Evolutionary conservation across 208 protist species (phyloP).

Genomic region (Phytomonas francai): DNA sequence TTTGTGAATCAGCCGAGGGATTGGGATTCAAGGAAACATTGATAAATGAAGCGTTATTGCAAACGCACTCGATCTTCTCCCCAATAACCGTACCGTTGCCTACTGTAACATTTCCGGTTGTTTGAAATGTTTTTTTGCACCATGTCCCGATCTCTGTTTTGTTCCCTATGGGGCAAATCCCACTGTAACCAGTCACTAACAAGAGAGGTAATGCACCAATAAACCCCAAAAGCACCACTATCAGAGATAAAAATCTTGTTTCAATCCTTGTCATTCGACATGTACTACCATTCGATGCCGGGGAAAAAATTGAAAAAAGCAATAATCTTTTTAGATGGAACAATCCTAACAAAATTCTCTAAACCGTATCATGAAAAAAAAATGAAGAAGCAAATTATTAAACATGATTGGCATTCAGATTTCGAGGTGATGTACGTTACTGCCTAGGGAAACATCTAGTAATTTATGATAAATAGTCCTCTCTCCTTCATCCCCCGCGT

Average conservation of each 20-base stretch:
- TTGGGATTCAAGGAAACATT: background rate
- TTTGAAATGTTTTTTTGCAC: slow-evolving; percentile 27
- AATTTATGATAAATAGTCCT: background rate
- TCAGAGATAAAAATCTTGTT: background rate
- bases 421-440: background rate
- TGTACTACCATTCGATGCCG: background rate
- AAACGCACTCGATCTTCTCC: slow-evolving; percentile 26
- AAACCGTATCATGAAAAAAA: background rate
- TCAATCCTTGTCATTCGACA: background rate
- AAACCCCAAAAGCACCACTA: background rate
- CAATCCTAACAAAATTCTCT: background rate
- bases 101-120: slow-evolving; percentile 25
- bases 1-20: background rate
- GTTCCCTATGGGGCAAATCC: background rate
- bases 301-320: background rate
- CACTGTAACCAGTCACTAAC: background rate
- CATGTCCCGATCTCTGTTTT: slow-evolving; percentile 12
- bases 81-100: slow-evolving; percentile 9
- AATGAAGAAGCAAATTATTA: background rate
- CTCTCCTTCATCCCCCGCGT: background rate
- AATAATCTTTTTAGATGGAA: background rate
- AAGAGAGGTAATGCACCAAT: background rate
- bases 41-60: slow-evolving; percentile 22
- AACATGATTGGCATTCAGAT: background rate
- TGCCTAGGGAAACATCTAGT: background rate